Evolutionary conservation across 129 eudicot species (phyloP).

Genomic region (Chrysanthemum lavandulifolium): DNA sequence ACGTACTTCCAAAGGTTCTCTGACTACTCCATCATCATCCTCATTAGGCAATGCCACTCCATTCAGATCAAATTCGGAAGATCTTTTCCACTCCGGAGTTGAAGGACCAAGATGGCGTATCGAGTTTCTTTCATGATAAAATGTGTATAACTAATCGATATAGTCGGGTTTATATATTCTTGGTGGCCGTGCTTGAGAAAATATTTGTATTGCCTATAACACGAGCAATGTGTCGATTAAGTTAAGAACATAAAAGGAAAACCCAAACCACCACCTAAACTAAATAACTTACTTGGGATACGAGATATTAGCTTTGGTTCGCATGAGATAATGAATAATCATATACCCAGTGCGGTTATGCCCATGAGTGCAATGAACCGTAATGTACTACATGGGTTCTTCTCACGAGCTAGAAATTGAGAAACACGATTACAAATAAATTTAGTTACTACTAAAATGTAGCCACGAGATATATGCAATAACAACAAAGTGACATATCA

Average conservation of each 20-base stretch:
- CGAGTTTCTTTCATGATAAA: constrained; percentile 93
- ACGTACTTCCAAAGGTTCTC: constrained; percentile 60
- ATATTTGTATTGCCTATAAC: constrained; percentile 71
- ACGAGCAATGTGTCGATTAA: not conserved
- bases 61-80: constrained; percentile 91
- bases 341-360: too few relatives aligned
- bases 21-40: constrained; percentile 79
- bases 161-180: constrained; percentile 95
- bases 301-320: constrained; percentile 70
- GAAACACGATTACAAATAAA: too few relatives aligned
- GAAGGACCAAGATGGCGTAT: constrained; percentile 75
- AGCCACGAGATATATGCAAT: too few relatives aligned
- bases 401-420: too few relatives aligned
- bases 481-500: too few relatives aligned
- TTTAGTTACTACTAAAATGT: too few relatives aligned
- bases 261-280: constrained; percentile 14
- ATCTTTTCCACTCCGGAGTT: constrained; percentile 97
- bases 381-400: too few relatives aligned
- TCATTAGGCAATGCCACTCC: constrained; percentile 95
- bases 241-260: constrained; percentile 1
- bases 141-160: constrained; percentile 79
- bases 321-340: too few relatives aligned
- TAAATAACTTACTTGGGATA: constrained; percentile 69
- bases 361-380: too few relatives aligned
- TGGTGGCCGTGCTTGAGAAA: constrained; percentile 92